Evolutionary conservation across 495 filamentous ascomycete genomes (phyloP), one percentile per base, ranked within the genome.

Genomic region (Xylaria scruposa): DNA sequence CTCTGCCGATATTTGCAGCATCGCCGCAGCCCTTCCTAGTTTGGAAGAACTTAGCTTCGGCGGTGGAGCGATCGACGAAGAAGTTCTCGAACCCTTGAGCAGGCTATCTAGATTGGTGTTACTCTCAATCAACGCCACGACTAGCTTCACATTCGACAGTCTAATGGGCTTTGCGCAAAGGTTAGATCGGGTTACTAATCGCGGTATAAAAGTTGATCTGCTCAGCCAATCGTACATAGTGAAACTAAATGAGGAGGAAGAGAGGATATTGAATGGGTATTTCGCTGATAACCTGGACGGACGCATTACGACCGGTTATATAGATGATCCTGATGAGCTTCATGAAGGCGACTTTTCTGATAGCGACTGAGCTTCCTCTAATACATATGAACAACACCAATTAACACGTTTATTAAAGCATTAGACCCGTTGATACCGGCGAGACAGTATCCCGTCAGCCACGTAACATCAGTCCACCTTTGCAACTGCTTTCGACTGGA

Each of bases 11-110:
- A 49, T 82, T 19, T 26, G 49, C 2, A 58, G 60, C 2, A 62
- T 83, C 38, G 62, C 73, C 67, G 21, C 69, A 3, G 65, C 77
- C 17, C 79, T 91, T 38, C 79, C 81, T 0, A 73, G 78, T 4
- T 80, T 93, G 19, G 88, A 90, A 72, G 80, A 86, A 5, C 82
- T 92, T 46, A 82, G 85, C 31, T 84, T 86, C 66, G 88, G 89
- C 44, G 88, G 87, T 51, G 85, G 83, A 13, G 81, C 90, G 38
- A 82, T 85, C 0, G 86, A 91, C 71, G 81, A 80, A 51, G 78
- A 86, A 13, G 88, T 88, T 78, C 75, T 80, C 13, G 75, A 75
- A 4, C 81, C 87, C 36, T 61, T 87, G 10, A 69, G 77, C 47
- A 74, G 82, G 3, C 66, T 80, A 33, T 71, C 76, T 5, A 74